phyloP scores from a whole-genome alignment of 2,329 filamentous ascomycete species.

The Pseudocercospora macadamiae region DNA sequence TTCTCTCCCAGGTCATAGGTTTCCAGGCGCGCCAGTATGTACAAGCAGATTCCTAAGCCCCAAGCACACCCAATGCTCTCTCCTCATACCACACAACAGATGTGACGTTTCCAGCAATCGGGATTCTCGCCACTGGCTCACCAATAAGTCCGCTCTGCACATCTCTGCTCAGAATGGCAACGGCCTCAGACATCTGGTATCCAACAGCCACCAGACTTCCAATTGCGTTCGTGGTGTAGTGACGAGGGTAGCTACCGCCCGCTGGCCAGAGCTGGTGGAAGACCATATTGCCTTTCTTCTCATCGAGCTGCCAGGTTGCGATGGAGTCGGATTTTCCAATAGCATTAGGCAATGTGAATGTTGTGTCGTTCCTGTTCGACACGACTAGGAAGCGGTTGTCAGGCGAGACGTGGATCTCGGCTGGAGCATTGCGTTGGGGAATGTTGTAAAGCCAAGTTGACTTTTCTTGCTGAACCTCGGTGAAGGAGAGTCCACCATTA shows the following conservation, averaged over 20 bases:
- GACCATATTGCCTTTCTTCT: conserved; percentile 56
- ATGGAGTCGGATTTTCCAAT: conserved; percentile 60
- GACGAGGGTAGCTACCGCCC: conserved; percentile 67
- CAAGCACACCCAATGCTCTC: conserved; percentile 12
- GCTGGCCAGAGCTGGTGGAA: conserved; percentile 63
- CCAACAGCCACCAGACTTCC: conserved; percentile 68
- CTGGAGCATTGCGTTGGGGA: conserved; percentile 55
- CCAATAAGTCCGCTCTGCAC: conserved; percentile 62
- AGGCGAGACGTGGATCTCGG: conserved; percentile 56
- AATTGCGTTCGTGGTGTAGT: conserved; percentile 67
- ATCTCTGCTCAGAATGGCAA: conserved; percentile 66
- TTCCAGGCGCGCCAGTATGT: conserved; percentile 4
- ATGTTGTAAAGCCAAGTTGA: conserved; percentile 52
- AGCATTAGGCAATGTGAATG: conserved; percentile 54
- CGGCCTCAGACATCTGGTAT: conserved; percentile 62
- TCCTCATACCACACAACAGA: conserved; percentile 39
- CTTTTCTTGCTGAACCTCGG: conserved; percentile 47
- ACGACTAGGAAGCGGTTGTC: conserved; percentile 65
- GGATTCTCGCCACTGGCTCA: conserved; percentile 42
- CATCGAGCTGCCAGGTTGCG: conserved; percentile 62
- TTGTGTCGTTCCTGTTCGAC: conserved; percentile 67
- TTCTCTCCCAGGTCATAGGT: background rate
- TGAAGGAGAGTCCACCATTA: conserved; percentile 51
- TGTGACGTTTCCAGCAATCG: conserved; percentile 39
- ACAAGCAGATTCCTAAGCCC: conserved; percentile 13